Conservation (phyloP, 371 early-diverging fungal genomes). For the Mucor irregularis region DNA sequence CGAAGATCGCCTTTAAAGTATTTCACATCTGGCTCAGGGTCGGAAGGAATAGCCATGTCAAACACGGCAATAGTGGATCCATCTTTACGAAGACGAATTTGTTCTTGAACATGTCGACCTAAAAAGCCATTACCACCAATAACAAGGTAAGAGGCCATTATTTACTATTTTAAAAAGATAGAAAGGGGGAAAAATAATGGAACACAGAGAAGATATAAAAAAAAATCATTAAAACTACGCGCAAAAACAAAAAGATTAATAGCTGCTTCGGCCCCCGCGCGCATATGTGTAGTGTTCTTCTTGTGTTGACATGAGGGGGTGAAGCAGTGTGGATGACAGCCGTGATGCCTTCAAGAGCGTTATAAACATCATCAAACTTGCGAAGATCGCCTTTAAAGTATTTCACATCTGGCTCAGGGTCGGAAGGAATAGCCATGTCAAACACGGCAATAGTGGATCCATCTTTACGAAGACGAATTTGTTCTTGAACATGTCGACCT, state of each 20-base stretch:
- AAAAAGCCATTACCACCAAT: slow-evolving; percentile 93
- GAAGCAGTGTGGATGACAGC: slow-evolving; percentile 93
- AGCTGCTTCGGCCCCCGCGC: too few species aligned
- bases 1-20: slow-evolving; percentile 81
- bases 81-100: slow-evolving; percentile 70
- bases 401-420: slow-evolving; percentile 51
- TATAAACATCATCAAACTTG: slow-evolving; percentile 61
- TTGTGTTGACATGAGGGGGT: slow-evolving; percentile 86
- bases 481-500: slow-evolving; percentile 77
- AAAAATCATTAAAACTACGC: too few species aligned
- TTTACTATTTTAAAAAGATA: not conserved
- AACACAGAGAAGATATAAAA: too few species aligned
- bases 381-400: slow-evolving; percentile 81
- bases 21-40: slow-evolving; percentile 51
- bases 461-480: slow-evolving; percentile 70
- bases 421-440: slow-evolving; percentile 70
- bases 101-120: slow-evolving; percentile 77
- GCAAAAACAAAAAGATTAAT: too few species aligned
- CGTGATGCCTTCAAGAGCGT: slow-evolving; percentile 66
- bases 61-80: slow-evolving; percentile 63
- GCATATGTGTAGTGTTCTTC: too few species aligned
- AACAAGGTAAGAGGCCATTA: slow-evolving; percentile 64
- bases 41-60: slow-evolving; percentile 70
- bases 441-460: slow-evolving; percentile 63
- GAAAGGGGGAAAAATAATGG: not conserved